phyloP scores from a whole-genome alignment of 1,284 basidiomycete genomes.

The Fomitiporia mediterranea region DNA sequence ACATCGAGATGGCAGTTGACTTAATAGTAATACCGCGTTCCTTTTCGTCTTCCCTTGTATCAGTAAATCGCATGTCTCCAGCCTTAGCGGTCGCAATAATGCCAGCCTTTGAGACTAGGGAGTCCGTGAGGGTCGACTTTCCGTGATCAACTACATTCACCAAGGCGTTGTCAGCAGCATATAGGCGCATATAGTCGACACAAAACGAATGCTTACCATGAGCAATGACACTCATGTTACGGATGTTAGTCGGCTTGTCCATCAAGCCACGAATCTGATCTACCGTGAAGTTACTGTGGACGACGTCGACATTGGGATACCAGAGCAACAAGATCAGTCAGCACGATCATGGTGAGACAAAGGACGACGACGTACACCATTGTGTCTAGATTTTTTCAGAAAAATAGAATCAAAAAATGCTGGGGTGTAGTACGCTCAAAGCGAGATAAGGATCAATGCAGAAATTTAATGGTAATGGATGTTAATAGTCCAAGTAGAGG shows the following conservation, averaged over 20 bases:
- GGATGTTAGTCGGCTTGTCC: constrained; percentile 89
- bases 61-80: constrained; percentile 96
- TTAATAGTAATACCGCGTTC: constrained; percentile 99
- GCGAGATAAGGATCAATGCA: constrained; percentile 3
- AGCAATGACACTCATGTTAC: constrained; percentile 99
- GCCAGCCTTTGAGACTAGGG: constrained; percentile 98
- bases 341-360: constrained; percentile 2
- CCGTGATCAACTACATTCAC: constrained; percentile 90
- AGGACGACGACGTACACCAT: constrained; percentile 65
- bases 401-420: constrained; percentile 13
- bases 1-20: constrained; percentile 99
- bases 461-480: too few relatives aligned
- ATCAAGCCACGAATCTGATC: constrained; percentile 90
- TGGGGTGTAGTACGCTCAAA: constrained; percentile 3
- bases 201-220: constrained; percentile 56
- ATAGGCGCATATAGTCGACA: constrained; percentile 21
- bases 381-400: constrained; percentile 39
- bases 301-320: constrained; percentile 17
- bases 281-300: constrained; percentile 78
- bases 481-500: not conserved
- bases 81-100: constrained; percentile 97
- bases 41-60: constrained; percentile 98
- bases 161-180: constrained; percentile 22
- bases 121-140: constrained; percentile 99
- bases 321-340: not conserved